Base-by-base conservation (phyloP, 108 stramenopile genomes). In the Conticribra guillardii region DNA sequence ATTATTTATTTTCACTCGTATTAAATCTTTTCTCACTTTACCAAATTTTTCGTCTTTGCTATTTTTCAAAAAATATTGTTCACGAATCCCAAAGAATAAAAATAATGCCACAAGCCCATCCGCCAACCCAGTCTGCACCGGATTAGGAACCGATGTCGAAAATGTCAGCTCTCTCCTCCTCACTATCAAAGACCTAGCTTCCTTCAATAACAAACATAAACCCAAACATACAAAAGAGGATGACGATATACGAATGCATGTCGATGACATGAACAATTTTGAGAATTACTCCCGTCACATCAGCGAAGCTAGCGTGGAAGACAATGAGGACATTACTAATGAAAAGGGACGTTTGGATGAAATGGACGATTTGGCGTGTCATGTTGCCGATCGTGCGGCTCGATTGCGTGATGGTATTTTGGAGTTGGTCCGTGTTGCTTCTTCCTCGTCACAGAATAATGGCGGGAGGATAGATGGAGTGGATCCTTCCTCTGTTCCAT, bases 341-440 rank as follows among this genome's bases (percentile, higher is more conserved):
- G 64, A 78, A 46, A 70, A 70, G 70, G 31, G 7, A 18, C 55
- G 41, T 56, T 56, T 63, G 54, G 53, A 76, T 23, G 73, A 86
- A 57, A 67, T 85, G 49, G 58, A 85, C 14, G 84, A 80, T 50
- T 67, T 76, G 66, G 53, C 67, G 30, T 15, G 66, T 46, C 21
- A 76, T 54, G 64, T 89, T 48, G 30, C 84, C 22, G 31, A 73
- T 30, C 65, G 89, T 55, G 83, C 82, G 21, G 56, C 44, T 22
- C 49, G 47, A 28, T 69, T 90, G 56, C 80, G 82, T 55, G 46
- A 68, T 47, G 75, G 82, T 73, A 82, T 89, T 49, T 74, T 80
- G 71, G 53, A 72, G 19, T 34, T 87, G 28, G 48, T 87, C 46
- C 76, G 69, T 16, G 73, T 69, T 18, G 67, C 68, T 21, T 22